Conservation (phyloP, 768 basidiomycete genomes). For the Hirschioporus abietinus region DNA sequence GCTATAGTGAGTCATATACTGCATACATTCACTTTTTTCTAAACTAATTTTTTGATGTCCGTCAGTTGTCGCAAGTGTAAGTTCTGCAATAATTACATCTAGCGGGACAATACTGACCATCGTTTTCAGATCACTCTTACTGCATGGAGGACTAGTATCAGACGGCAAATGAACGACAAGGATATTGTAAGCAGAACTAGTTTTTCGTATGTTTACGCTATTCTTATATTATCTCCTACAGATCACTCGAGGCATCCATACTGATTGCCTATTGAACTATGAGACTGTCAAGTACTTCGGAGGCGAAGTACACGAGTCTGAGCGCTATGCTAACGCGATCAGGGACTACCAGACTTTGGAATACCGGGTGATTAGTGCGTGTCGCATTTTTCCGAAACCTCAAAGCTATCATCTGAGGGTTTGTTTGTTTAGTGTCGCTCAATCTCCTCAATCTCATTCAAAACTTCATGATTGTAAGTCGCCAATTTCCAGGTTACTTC, state of each 20-base stretch:
- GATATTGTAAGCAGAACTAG: conserved; percentile 50
- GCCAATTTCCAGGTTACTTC: background rate
- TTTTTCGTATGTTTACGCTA: conserved; percentile 5
- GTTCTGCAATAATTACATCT: background rate
- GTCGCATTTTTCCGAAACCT: background rate
- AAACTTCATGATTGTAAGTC: conserved; percentile 71
- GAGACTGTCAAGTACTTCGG: conserved; percentile 88
- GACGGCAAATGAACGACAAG: conserved; percentile 75
- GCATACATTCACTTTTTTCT: background rate
- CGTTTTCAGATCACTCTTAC: conserved; percentile 46
- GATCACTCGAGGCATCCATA: conserved; percentile 78
- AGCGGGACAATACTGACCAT: background rate
- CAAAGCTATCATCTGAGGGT: conserved; percentile 7
- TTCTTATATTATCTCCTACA: conserved; percentile 18
- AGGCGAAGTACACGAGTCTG: conserved; percentile 76
- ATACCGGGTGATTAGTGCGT: conserved; percentile 66
- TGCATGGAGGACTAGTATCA: conserved; percentile 65
- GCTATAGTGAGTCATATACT: conserved; percentile 50
- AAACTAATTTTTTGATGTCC: conserved; percentile 12
- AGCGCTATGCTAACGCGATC: conserved; percentile 67
- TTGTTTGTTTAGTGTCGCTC: conserved; percentile 45
- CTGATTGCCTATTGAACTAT: conserved; percentile 75
- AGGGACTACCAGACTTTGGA: conserved; percentile 69
- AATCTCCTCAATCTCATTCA: conserved; percentile 75
- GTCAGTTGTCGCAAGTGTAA: conserved; percentile 41